Conservation (phyloP, 192 early-diverging fungal species). For the Chytriomyces hyalinus region DNA sequence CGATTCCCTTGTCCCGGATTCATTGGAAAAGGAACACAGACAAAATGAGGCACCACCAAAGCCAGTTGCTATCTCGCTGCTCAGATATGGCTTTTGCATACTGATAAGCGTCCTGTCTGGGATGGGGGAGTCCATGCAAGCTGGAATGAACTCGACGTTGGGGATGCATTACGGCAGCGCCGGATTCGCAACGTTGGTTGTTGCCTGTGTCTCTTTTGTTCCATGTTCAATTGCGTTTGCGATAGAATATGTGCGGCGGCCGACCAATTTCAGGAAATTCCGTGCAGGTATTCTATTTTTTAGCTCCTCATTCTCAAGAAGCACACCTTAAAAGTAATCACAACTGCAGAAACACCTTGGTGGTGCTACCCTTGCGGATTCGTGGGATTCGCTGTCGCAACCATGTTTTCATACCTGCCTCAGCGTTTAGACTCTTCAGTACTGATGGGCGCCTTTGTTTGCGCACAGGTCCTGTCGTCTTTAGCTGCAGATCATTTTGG, state of each 20-base stretch:
- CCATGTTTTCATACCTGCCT: background rate
- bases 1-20: too few relatives aligned
- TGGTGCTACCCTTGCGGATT: background rate
- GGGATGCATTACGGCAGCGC: background rate
- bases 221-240: background rate
- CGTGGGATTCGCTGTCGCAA: background rate
- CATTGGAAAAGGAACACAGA: too few relatives aligned
- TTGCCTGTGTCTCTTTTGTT: background rate
- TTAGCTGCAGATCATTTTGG: background rate
- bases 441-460: background rate
- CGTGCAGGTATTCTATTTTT: too few relatives aligned
- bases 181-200: background rate
- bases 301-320: too few relatives aligned
- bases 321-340: too few relatives aligned
- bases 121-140: background rate
- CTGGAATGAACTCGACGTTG: background rate
- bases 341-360: background rate
- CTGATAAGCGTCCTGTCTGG: background rate
- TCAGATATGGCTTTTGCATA: background rate
- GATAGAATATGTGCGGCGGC: background rate
- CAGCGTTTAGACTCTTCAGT: background rate
- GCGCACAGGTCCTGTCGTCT: background rate
- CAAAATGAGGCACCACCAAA: too few relatives aligned
- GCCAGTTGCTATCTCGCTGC: too few relatives aligned
- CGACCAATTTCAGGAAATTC: too few relatives aligned